Conservation (phyloP, 768 basidiomycete species). For the Kondoa subrosea region DNA sequence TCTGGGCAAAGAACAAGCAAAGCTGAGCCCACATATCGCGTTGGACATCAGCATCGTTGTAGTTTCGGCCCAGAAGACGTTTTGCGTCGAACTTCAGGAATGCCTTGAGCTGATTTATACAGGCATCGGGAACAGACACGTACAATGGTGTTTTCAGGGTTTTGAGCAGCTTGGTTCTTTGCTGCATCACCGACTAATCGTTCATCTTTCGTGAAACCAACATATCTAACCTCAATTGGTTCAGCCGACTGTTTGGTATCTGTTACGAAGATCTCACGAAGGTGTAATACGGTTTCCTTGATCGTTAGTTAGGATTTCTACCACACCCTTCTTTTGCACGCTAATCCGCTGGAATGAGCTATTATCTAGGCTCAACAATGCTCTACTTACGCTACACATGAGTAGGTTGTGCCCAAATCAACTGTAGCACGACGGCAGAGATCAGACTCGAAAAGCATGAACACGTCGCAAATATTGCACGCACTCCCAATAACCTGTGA, state of each 20-base stretch:
- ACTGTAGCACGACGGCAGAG: not conserved
- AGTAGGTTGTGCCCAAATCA: not conserved
- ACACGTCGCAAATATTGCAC: not conserved
- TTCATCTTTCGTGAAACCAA: constrained; percentile 26
- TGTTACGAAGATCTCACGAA: constrained; percentile 93
- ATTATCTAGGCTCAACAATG: not conserved
- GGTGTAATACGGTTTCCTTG: constrained; percentile 99
- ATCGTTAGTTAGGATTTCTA: constrained; percentile 93
- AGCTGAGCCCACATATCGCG: constrained; percentile 34
- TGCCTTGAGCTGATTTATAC: no score
- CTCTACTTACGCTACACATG: constrained; percentile 9
- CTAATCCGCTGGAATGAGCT: constrained; percentile 34
- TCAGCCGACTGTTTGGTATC: constrained; percentile 51
- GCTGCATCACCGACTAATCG: constrained; percentile 72
- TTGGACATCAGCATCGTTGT: constrained; percentile 61
- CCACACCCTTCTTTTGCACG: constrained; percentile 96
- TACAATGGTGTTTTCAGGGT: constrained; percentile 51
- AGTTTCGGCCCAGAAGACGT: constrained; percentile 28
- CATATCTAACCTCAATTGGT: constrained; percentile 9
- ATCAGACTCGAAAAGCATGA: not conserved
- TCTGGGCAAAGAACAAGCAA: not conserved
- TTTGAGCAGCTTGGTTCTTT: constrained; percentile 86
- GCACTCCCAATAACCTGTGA: not conserved
- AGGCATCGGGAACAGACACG: no score
- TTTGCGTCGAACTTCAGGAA: constrained; percentile 91